Conservation (phyloP, 179 eudicot genomes). For the Drosera spatulata region DNA sequence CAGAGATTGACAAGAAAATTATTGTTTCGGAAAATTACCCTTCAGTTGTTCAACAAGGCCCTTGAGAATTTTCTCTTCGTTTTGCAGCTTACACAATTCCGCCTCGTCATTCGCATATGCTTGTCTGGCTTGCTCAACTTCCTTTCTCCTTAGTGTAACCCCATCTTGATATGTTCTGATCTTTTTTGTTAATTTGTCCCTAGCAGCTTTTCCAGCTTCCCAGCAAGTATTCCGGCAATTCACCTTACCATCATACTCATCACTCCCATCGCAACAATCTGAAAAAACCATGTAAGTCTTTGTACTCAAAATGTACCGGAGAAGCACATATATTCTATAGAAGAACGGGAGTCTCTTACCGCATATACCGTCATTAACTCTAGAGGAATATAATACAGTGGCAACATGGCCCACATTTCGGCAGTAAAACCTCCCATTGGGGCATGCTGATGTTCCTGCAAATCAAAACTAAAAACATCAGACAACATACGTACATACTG, state of each 20-base stretch:
- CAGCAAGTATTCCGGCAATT: constrained; percentile 84
- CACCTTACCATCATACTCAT: constrained; percentile 71
- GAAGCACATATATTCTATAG: not conserved
- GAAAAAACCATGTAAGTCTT: constrained; percentile 12
- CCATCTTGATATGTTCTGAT: constrained; percentile 71
- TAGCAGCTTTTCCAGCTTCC: constrained; percentile 95
- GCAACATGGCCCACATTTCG: constrained; percentile 80
- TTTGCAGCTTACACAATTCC: constrained; percentile 61
- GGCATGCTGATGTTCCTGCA: constrained; percentile 98
- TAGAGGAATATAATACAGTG: constrained; percentile 53
- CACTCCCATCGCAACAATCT: constrained; percentile 98
- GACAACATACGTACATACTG: no score
- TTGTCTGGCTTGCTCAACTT: constrained; percentile 59
- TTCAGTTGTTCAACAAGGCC: constrained; percentile 73
- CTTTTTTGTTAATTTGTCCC: constrained; percentile 75
- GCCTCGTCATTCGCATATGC: constrained; percentile 65
- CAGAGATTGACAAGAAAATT: no score
- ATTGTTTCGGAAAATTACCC: constrained; percentile 28
- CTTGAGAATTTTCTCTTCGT: constrained; percentile 73
- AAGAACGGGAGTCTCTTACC: constrained; percentile 36
- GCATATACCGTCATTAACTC: constrained; percentile 96
- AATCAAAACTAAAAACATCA: constrained; percentile 5
- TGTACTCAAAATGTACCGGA: constrained; percentile 12
- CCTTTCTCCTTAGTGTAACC: constrained; percentile 50
- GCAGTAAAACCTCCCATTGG: constrained; percentile 72